Conservation (phyloP, 2,329 filamentous ascomycete species). For the Fusarium falciforme region DNA sequence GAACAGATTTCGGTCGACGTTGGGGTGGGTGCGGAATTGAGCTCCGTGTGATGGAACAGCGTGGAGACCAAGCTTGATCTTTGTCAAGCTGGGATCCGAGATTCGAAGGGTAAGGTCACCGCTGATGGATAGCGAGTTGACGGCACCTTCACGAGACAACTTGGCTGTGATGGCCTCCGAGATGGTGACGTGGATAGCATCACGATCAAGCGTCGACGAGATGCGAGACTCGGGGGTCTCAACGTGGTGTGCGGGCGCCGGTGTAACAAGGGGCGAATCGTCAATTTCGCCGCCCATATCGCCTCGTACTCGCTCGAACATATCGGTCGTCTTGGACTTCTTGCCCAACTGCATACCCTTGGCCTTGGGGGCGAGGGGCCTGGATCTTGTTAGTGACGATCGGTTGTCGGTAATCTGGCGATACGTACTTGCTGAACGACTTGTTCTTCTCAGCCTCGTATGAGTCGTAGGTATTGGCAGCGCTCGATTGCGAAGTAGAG, state of each 20-base stretch:
- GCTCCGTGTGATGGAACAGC: slow-evolving; percentile 83
- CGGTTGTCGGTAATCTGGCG: not conserved
- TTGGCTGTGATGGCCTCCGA: slow-evolving; percentile 92
- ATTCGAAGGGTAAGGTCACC: slow-evolving; percentile 94
- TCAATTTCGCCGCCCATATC: slow-evolving; percentile 91
- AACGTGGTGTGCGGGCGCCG: slow-evolving; percentile 61
- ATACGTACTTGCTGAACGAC: slow-evolving; percentile 77
- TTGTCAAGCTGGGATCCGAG: slow-evolving; percentile 87
- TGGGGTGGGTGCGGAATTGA: slow-evolving; percentile 95
- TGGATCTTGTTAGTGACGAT: slow-evolving; percentile 43
- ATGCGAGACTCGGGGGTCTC: slow-evolving; percentile 65
- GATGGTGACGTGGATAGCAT: slow-evolving; percentile 88
- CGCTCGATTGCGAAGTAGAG: slow-evolving; percentile 77
- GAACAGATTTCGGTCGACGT: slow-evolving; percentile 92
- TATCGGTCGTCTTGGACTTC: slow-evolving; percentile 97
- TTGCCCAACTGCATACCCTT: slow-evolving; percentile 99
- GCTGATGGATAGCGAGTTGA: slow-evolving; percentile 89
- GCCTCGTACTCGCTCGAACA: slow-evolving; percentile 94
- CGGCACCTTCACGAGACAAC: slow-evolving; percentile 85
- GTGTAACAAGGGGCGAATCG: slow-evolving; percentile 77
- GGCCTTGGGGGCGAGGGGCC: slow-evolving; percentile 77
- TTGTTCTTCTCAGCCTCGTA: slow-evolving; percentile 99
- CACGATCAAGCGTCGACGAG: slow-evolving; percentile 79
- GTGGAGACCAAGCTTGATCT: slow-evolving; percentile 86
- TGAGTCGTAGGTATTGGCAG: slow-evolving; percentile 86